phyloP scores from a whole-genome alignment of 768 basidiomycete genomes.

The Xerocomus spinulosus region DNA sequence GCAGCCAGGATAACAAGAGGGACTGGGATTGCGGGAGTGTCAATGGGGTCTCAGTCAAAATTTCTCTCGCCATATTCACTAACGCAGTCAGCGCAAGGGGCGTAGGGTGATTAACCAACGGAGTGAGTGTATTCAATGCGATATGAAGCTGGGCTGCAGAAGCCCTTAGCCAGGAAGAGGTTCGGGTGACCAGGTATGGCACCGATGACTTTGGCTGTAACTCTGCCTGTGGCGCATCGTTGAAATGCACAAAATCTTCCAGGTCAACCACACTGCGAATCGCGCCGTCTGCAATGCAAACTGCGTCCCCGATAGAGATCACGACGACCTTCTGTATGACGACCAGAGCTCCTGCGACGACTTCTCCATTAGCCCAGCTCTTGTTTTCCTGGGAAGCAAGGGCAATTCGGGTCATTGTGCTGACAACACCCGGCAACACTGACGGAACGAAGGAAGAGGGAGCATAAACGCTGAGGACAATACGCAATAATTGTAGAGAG shows the following conservation, averaged over 20 bases:
- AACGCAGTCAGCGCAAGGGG: constrained; percentile 60
- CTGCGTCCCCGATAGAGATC: constrained; percentile 59
- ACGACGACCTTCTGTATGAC: constrained; percentile 54
- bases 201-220: constrained; percentile 23
- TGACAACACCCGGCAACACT: constrained; percentile 81
- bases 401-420: constrained; percentile 67
- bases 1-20: constrained; percentile 65
- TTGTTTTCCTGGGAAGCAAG: constrained; percentile 50
- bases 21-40: constrained; percentile 67
- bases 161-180: constrained; percentile 73
- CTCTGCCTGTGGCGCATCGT: constrained; percentile 10
- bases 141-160: constrained; percentile 81
- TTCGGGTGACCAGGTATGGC: constrained; percentile 53
- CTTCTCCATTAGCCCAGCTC: constrained; percentile 71
- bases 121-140: constrained; percentile 71
- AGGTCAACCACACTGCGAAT: constrained; percentile 52
- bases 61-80: constrained; percentile 45
- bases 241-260: constrained; percentile 52
- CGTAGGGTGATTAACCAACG: constrained; percentile 68
- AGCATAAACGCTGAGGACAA: constrained; percentile 48
- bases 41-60: constrained; percentile 52
- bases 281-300: constrained; percentile 60
- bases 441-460: constrained; percentile 55
- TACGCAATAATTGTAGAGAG: constrained; percentile 54
- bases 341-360: constrained; percentile 52